These are phyloP conservation scores for Pochonia chlamydosporia DNA, from an alignment of 2,329 filamentous ascomycete species.

Conservation along the genomic window DNA sequence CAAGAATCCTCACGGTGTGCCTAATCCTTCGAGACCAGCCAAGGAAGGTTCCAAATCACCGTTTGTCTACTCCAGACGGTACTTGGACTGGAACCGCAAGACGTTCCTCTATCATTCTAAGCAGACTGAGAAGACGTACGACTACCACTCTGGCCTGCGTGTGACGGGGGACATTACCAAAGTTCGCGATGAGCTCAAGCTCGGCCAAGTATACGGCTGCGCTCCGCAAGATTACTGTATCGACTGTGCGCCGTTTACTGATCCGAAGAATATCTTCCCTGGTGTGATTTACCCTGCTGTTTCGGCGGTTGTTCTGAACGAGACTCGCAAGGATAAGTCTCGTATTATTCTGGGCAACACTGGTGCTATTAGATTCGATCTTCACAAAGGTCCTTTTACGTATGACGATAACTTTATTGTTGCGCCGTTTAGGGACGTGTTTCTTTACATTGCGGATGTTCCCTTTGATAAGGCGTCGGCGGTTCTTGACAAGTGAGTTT, in stretches of 20 bases:
- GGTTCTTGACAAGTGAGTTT: constrained; percentile 21
- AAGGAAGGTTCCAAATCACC: constrained; percentile 29
- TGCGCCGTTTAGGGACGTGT: constrained; percentile 47
- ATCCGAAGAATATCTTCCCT: constrained; percentile 48
- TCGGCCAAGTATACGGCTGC: constrained; percentile 54
- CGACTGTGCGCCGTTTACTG: constrained; percentile 46
- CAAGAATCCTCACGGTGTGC: constrained; percentile 29
- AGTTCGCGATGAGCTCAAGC: constrained; percentile 45
- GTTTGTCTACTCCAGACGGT: constrained; percentile 50
- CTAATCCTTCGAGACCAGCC: constrained; percentile 34
- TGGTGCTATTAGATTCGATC: constrained; percentile 54
- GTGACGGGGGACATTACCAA: constrained; percentile 45
- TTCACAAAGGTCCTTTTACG: constrained; percentile 58
- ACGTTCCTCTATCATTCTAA: constrained; percentile 59
- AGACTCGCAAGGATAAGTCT: constrained; percentile 40
- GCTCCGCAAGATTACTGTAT: constrained; percentile 55
- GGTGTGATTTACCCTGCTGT: constrained; percentile 44
- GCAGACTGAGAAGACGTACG: constrained; percentile 43
- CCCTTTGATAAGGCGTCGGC: constrained; percentile 37
- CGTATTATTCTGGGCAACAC: constrained; percentile 57
- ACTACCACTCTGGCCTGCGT: constrained; percentile 38
- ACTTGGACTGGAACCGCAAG: constrained; percentile 63
- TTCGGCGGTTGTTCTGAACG: constrained; percentile 44
- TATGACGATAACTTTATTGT: constrained; percentile 47
- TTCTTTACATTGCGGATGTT: constrained; percentile 48